Evolutionary conservation across 768 basidiomycete genomes (phyloP).

Genomic region (Kwoniella sp.): DNA sequence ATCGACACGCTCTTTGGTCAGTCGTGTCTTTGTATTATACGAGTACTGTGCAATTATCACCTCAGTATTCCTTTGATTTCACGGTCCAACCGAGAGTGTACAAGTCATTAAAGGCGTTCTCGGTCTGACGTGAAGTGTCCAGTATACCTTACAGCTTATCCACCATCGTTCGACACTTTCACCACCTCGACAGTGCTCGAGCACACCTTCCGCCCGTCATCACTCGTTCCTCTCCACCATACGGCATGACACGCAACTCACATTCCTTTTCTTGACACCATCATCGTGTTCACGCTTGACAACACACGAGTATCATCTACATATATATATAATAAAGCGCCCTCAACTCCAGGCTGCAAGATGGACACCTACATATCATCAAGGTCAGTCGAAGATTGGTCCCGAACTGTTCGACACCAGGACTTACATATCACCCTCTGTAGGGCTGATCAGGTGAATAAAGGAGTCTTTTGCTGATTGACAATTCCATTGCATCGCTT

Average conservation of each 20-base stretch:
- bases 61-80: too few species aligned
- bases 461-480: slow-evolving; percentile 3
- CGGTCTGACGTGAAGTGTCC: too few species aligned
- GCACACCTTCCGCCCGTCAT: not conserved
- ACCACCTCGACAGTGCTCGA: not conserved
- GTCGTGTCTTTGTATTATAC: too few species aligned
- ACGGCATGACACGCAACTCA: not conserved
- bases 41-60: too few species aligned
- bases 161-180: not conserved
- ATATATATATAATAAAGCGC: not conserved
- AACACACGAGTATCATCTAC: not conserved
- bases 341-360: not conserved
- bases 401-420: not conserved
- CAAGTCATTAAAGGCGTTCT: too few species aligned
- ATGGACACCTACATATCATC: slow-evolving; percentile 30
- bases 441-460: too few species aligned
- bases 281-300: not conserved
- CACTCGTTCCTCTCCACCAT: not conserved
- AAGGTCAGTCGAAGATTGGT: slow-evolving; percentile 4
- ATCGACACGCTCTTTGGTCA: too few species aligned
- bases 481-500: too few species aligned
- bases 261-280: not conserved
- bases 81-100: too few species aligned
- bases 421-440: too few species aligned
- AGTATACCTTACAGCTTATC: not conserved